Base-by-base conservation (phyloP, 148 eudicot genomes). In the Vaccinium macrocarpon region DNA sequence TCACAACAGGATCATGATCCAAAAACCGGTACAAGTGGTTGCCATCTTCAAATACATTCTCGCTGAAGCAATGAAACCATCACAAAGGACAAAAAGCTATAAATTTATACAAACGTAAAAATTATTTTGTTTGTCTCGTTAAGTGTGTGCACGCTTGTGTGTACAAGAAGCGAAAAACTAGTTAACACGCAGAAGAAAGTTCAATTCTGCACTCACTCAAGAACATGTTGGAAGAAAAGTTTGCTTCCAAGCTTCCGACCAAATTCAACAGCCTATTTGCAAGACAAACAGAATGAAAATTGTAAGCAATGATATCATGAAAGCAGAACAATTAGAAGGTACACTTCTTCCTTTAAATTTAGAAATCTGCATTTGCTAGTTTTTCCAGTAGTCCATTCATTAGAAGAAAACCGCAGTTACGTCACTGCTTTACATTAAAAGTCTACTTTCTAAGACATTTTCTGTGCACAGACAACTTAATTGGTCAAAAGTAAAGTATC, bases 1-100 rank as follows among this genome's bases (percentile, higher is more conserved):
- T 81, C 46, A 90, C 79, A 25, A 89, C 23, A 66, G 92, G 92
- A 82, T 90, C 92, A 27, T 90, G 91, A 83, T 90, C 92, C 86
- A 89, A 79, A 76, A 90, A 90, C 16, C 91, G 91, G 62, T 90
- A 90, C 84, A 90, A 79, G 79, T 89, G 86, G 55, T 87, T 84
- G 29, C 92, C 91, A 83, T 90, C 92, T 88, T 90, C 91, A 87
- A 90, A 90, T n/a, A 86, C 29, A 68, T 90, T 87, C 72, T 89
- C 91, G 19, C 92, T 90, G 55, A 18, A 84, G 80, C 62, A 78
- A 78, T 38, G 81, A 80, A 82, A 35, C 52, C 64, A 86, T 82
- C 70, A n/a, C 18, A 51, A 38, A 79, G 25, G 29, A 84, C 12
- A 66, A 73, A 59, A 56, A 23, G 19, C 0, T 46, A 56, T 61